These are phyloP conservation scores for Talaromyces sp. DNA, from an alignment of 2,329 filamentous ascomycete species.

Conservation along the genomic window DNA sequence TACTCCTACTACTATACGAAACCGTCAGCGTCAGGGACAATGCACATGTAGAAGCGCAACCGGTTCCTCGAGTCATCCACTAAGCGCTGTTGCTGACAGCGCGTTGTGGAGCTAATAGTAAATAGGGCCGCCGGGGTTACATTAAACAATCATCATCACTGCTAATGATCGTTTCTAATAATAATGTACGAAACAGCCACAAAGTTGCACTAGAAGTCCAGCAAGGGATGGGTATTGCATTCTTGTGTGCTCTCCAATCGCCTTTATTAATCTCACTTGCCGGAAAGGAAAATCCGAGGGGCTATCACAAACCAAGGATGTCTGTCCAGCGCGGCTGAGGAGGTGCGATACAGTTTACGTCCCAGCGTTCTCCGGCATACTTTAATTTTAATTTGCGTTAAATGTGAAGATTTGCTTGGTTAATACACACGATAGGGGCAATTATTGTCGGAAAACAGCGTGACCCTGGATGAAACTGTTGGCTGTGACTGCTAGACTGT, in stretches of 20 bases:
- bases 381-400: not conserved
- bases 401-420: not conserved
- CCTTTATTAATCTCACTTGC: not conserved
- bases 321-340: not conserved
- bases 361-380: not conserved
- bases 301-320: not conserved
- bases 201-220: not conserved
- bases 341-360: not conserved
- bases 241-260: not conserved
- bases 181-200: not conserved
- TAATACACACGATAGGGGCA: not conserved
- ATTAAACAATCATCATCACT: not conserved
- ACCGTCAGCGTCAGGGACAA: not conserved
- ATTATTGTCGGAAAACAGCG: not conserved
- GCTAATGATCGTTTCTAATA: not conserved
- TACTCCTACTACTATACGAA: not conserved
- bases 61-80: not conserved
- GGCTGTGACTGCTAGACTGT: not conserved
- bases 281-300: not conserved
- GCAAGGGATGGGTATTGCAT: not conserved
- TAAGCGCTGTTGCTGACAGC: not conserved
- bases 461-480: not conserved
- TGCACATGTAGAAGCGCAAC: not conserved
- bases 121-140: not conserved
- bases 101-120: not conserved